Base-by-base conservation (phyloP, 2,329 filamentous ascomycete genomes). In the Chaetomium sp. region DNA sequence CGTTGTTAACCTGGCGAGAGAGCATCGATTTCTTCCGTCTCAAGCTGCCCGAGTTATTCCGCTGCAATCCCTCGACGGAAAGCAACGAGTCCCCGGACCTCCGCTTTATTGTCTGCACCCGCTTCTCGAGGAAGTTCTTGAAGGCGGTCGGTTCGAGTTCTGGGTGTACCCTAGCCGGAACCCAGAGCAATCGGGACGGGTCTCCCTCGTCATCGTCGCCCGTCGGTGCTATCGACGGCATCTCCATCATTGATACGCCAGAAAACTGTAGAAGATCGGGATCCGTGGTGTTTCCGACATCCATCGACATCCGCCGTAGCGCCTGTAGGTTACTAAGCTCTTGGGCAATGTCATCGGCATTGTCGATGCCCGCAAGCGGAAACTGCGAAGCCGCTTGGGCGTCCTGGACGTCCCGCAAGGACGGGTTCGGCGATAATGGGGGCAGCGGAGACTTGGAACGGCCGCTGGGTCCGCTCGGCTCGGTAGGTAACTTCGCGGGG, bases 131-230 rank as follows among this genome's bases (percentile, higher is more conserved):
- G 71, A 98, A 99, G 1, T 90, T 94, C 77, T 96, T 97, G 82
- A 98, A 99, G 71, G 97, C 95, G 74, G 91, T 93, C 1, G 95
- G 95, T 2, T 95, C 95, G 57, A 99, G 82, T 77, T 99, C 95
- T 0, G 95, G 95, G 72, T 99, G 95, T 31, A 99, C 85, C 65
- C 93, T 87, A 27, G 95, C 95, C 5, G 95, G 95, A 6, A 99
- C 95, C 95, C 95, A 99, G 70, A 98, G 91, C 65, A 98, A 79
- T 67, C 93, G 86, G 2, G 93, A 93, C 8, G 92, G 87, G 74
- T 98, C 94, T 71, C 93, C 90, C 75, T 96, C 93, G 72, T 96
- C 90, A 68, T 92, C 90, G 66, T 87, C 85, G 35, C 87, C 86
- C 2, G 83, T 87, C 1, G 91, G 91, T 21, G 91, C 89, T 68